phyloP scores from a whole-genome alignment of 257 asterid genomes.

The Solanum lignicaule region DNA sequence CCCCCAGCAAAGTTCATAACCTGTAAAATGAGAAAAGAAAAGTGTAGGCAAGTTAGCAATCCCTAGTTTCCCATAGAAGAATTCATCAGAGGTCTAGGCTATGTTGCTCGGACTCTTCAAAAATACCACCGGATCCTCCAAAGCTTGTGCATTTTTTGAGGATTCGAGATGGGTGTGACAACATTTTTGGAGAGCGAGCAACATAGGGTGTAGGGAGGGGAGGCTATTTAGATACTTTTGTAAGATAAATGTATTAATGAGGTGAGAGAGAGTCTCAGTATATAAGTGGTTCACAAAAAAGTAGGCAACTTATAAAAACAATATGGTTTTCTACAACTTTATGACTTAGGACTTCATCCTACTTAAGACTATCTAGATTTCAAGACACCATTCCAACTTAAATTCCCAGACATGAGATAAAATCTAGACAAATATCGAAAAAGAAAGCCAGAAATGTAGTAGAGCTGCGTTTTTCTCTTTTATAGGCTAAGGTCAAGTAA shows the following conservation, averaged over 20 bases:
- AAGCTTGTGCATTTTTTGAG: background rate
- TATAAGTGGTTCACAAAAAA: background rate
- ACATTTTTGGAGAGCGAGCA: background rate
- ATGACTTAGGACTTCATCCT: background rate
- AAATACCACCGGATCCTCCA: background rate
- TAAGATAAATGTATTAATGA: background rate
- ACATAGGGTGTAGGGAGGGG: background rate
- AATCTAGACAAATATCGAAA: background rate
- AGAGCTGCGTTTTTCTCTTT: background rate
- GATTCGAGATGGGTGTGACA: background rate
- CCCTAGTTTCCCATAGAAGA: background rate
- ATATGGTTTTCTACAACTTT: background rate
- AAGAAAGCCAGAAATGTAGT: background rate
- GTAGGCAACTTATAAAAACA: background rate
- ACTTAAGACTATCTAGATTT: background rate
- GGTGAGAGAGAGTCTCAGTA: background rate
- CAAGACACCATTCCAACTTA: background rate
- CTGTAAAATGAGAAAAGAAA: constrained; percentile 11
- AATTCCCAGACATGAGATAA: background rate
- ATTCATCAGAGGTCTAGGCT: background rate
- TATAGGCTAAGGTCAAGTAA: background rate
- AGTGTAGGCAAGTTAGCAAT: background rate
- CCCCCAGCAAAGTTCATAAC: constrained; percentile 6
- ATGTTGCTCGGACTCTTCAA: background rate
- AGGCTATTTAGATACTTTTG: background rate